Percentiles rank a stretch among this genome's conserved stretches.
Evolutionary conservation across 352 stramenopile genomes (phyloP).

Genomic region (Globisporangium paroecandrum): DNA sequence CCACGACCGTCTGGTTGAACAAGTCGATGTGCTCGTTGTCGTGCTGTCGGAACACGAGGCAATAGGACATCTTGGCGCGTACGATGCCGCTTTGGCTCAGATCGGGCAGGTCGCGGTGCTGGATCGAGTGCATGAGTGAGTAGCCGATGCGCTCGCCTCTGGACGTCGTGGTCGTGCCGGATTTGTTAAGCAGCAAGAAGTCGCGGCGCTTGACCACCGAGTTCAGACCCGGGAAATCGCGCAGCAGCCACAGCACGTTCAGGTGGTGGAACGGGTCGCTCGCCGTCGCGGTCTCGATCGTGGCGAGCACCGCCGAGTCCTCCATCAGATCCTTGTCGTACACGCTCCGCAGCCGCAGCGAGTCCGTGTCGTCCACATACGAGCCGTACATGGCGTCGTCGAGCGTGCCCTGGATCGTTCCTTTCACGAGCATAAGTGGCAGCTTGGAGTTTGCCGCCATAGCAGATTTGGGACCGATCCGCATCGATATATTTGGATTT

Average conservation of each 20-base stretch:
- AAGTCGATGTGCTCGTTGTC: constrained; percentile 35
- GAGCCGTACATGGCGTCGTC: constrained; percentile 54
- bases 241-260: constrained; percentile 42
- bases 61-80: constrained; percentile 39
- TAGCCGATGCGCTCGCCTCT: constrained; percentile 48
- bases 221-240: constrained; percentile 27
- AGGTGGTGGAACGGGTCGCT: constrained; percentile 57
- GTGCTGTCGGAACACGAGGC: constrained; percentile 39
- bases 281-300: constrained; percentile 36
- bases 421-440: constrained; percentile 27
- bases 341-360: constrained; percentile 26
- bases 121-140: constrained; percentile 47
- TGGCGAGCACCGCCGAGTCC: constrained; percentile 43
- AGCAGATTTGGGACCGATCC: constrained; percentile 41
- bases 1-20: constrained; percentile 37
- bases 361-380: constrained; percentile 35
- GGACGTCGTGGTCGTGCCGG: constrained; percentile 35
- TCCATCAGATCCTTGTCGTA: constrained; percentile 53
- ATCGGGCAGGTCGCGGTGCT: constrained; percentile 43
- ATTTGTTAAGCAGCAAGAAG: constrained; percentile 36
- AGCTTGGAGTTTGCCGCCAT: constrained; percentile 44
- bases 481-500: background rate
- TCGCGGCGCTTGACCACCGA: constrained; percentile 43
- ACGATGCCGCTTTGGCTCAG: constrained; percentile 33
- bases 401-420: constrained; percentile 35